Evolutionary conservation across 2,329 filamentous ascomycete genomes (phyloP).

Genomic region (Exserohilum rostratum): DNA sequence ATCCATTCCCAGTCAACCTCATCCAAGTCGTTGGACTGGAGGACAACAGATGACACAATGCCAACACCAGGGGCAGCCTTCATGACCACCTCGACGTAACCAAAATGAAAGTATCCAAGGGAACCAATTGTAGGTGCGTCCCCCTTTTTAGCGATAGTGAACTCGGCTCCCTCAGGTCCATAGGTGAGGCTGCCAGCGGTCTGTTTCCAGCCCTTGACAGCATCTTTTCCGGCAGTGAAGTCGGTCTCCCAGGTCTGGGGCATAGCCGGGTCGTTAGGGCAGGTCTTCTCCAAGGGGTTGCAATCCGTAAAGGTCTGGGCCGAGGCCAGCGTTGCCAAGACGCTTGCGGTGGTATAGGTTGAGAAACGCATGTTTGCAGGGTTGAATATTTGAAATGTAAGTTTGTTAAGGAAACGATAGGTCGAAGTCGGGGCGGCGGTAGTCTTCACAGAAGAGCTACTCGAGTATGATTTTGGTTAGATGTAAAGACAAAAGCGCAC

Average conservation of each 20-base stretch:
- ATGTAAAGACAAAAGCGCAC: conserved; percentile 13
- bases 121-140: conserved; percentile 72
- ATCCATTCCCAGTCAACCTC: conserved; percentile 88
- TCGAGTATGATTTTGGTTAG: conserved; percentile 14
- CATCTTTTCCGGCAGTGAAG: conserved; percentile 50
- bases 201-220: conserved; percentile 48
- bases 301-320: conserved; percentile 56
- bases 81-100: conserved; percentile 77
- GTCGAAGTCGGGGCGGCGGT: conserved; percentile 18
- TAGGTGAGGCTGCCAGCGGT: conserved; percentile 54
- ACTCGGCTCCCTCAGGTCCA: conserved; percentile 54
- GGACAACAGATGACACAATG: conserved; percentile 81
- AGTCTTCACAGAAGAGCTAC: conserved; percentile 40
- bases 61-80: conserved; percentile 77
- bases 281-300: conserved; percentile 52
- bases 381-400: conserved; percentile 1
- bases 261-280: conserved; percentile 54
- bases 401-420: not conserved
- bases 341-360: conserved; percentile 33
- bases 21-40: conserved; percentile 82
- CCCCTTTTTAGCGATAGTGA: conserved; percentile 55
- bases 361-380: conserved; percentile 41
- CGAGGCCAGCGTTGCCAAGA: conserved; percentile 42
- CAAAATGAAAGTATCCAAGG: conserved; percentile 86
- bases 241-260: conserved; percentile 50